Percentiles rank a stretch among this genome's conserved stretches.
Evolutionary conservation across 257 asterid species (phyloP).

Genomic region (Solanum clarkiae): DNA sequence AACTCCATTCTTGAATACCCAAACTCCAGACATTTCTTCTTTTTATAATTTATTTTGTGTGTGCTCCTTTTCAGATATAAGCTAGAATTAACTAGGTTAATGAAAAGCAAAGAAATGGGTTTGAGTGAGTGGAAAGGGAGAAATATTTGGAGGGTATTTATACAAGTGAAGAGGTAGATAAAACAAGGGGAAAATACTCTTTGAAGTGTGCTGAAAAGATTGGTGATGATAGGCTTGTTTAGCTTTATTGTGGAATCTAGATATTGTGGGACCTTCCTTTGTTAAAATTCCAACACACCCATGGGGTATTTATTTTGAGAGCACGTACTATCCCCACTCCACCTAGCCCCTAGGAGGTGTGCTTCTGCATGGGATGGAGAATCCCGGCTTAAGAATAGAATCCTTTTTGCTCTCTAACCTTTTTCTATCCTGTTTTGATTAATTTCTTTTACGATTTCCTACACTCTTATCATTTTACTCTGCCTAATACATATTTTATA

Average conservation of each 20-base stretch:
- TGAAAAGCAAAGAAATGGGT: neutral
- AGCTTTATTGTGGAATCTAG: slow-evolving; percentile 32
- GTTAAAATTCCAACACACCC: slow-evolving; percentile 1
- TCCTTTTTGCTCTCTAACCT: neutral
- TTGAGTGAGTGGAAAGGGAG: neutral
- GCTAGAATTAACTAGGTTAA: neutral
- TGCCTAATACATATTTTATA: too few relatives aligned
- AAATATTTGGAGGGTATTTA: slow-evolving; percentile 30
- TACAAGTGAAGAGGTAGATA: slow-evolving; percentile 9
- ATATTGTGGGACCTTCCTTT: slow-evolving; percentile 38
- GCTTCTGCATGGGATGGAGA: neutral
- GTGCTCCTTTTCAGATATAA: neutral
- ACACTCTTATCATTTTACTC: neutral
- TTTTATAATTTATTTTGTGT: too few relatives aligned
- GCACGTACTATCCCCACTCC: neutral
- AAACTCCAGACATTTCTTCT: slow-evolving; percentile 66
- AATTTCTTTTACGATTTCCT: too few relatives aligned
- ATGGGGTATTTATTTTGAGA: slow-evolving; percentile 7
- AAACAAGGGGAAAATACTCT: slow-evolving; percentile 15
- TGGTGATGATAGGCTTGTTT: slow-evolving; percentile 25
- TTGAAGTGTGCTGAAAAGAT: slow-evolving; percentile 27
- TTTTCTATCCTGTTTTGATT: neutral
- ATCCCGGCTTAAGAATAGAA: neutral
- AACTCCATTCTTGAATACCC: slow-evolving; percentile 82
- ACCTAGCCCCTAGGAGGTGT: neutral